Percentiles rank a stretch among this genome's conserved stretches.
Conservation (phyloP, 345 rosid genomes). For the Excoecaria cochinchinensis region DNA sequence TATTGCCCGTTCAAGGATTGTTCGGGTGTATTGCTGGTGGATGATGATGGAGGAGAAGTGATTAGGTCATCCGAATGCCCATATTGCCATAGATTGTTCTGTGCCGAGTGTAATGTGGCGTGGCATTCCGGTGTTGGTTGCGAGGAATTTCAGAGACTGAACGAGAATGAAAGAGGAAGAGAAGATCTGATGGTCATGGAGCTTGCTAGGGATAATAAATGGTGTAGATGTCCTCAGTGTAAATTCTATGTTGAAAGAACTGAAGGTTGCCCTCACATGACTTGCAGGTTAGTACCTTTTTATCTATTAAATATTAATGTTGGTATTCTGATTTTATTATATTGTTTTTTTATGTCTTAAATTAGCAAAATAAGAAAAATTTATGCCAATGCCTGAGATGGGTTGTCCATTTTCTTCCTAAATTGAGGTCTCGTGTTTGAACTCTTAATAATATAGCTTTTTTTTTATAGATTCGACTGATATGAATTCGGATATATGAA, state of each 20-base stretch:
- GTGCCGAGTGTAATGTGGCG: constrained; percentile 15
- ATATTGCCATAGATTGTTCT: constrained; percentile 28
- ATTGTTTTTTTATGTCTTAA: neutral
- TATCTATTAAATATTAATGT: neutral
- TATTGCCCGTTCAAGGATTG: constrained; percentile 83
- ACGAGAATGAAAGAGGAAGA: constrained; percentile 23
- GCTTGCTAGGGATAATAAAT: constrained; percentile 21
- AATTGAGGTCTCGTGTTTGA: too few species aligned
- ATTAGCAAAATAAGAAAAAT: too few species aligned
- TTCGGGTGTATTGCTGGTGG: constrained; percentile 48
- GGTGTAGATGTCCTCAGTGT: constrained; percentile 26
- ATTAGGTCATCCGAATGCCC: constrained; percentile 43
- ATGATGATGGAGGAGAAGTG: constrained; percentile 16
- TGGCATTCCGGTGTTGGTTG: constrained; percentile 25
- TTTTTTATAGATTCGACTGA: too few species aligned
- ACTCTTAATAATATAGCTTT: too few species aligned
- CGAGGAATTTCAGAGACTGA: constrained; percentile 19
- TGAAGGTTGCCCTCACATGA: constrained; percentile 29
- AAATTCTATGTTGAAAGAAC: constrained; percentile 30
- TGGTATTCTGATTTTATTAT: too few species aligned
- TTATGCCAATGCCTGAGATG: too few species aligned
- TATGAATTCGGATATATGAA: too few species aligned
- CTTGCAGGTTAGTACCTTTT: constrained; percentile 23
- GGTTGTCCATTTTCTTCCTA: too few species aligned
- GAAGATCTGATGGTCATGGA: constrained; percentile 23